Base-by-base conservation (phyloP, 768 basidiomycete genomes). In the Exidia glandulosa region DNA sequence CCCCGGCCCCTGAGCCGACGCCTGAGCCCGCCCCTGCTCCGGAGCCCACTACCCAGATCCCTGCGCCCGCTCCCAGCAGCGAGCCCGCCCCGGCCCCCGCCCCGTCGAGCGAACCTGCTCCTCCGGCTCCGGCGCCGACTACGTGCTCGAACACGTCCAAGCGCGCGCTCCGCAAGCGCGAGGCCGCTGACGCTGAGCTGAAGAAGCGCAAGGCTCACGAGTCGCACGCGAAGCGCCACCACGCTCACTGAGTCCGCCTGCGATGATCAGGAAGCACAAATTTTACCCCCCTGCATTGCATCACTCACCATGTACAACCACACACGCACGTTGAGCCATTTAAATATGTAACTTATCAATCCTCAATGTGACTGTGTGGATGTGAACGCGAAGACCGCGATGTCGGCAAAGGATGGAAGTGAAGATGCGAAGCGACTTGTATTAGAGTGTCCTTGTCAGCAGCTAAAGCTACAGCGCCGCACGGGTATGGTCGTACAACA, bases 111-210 rank as follows among this genome's bases (percentile, higher is more conserved):
- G 48, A 19, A 3, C 48, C 48, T 3, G 48, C 36, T 3, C 36
- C 27, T 23, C 50, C 50, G 2, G 25, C n/a, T 4, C 50, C 50
- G 16, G 25, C 50, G 25, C 50, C 50, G 27, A n/a, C 25, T 9
- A 10, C 25, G 30, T 54, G 50, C 50, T 27, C 25, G 25, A 68
- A 65, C 29, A 68, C 69, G 1, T 66, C 68, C 1, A 62, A 69
- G 33, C 59, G 63, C 10, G 64, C 66, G 0, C 61, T 69, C 7
- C 62, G 69, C 5, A 59, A 64, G 55, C 60, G 56, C 29, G 36
- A 68, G 13, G 64, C 63, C 9, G 30, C 55, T 12, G 50, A 13
- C 36, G 36, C 36, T 19, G 19, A 37, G 10, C 25, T 29, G 16
- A 54, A 54, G 50, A 54, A 54, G 16, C 50, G 14, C 25, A 45